phyloP scores from a whole-genome alignment of 805 yeast species.

The Danielia reshetovae region DNA sequence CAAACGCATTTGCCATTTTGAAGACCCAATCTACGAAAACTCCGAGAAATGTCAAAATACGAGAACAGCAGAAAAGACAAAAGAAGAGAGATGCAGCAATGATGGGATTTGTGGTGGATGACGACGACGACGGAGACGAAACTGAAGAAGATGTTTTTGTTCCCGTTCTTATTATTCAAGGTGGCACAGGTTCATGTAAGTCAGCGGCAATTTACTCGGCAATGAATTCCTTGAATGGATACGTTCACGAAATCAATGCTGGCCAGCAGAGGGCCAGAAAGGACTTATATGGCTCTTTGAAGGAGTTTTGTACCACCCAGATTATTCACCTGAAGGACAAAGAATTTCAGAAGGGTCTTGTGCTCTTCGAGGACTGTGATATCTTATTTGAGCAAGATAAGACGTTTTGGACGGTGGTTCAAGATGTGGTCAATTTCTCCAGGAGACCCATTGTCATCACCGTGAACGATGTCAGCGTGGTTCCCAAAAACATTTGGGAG shows the following conservation, averaged over 20 bases:
- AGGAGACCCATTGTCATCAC: constrained; percentile 70
- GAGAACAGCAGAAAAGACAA: constrained; percentile 21
- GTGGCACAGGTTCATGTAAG: constrained; percentile 75
- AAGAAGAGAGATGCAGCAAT: constrained; percentile 16
- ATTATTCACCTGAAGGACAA: constrained; percentile 51
- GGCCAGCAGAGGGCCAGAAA: constrained; percentile 70
- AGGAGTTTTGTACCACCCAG: constrained; percentile 82
- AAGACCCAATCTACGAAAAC: constrained; percentile 27
- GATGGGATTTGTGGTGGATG: constrained; percentile 40
- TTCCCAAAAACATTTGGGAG: constrained; percentile 49
- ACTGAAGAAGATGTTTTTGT: constrained; percentile 43
- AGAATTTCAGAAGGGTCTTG: constrained; percentile 55
- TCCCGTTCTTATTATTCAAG: constrained; percentile 64
- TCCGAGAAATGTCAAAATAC: constrained; percentile 28
- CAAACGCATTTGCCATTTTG: constrained; percentile 32
- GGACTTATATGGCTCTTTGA: constrained; percentile 60
- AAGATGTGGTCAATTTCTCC: constrained; percentile 54
- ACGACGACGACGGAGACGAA: constrained; percentile 21
- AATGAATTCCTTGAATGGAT: constrained; percentile 58
- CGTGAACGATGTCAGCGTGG: constrained; percentile 44
- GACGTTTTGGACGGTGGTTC: constrained; percentile 74
- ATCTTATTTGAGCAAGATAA: constrained; percentile 72
- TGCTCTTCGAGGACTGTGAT: constrained; percentile 85
- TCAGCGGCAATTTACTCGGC: constrained; percentile 69
- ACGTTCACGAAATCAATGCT: constrained; percentile 77